Evolutionary conservation across 768 basidiomycete species (phyloP).

Genomic region (Leccinum uliginosum): DNA sequence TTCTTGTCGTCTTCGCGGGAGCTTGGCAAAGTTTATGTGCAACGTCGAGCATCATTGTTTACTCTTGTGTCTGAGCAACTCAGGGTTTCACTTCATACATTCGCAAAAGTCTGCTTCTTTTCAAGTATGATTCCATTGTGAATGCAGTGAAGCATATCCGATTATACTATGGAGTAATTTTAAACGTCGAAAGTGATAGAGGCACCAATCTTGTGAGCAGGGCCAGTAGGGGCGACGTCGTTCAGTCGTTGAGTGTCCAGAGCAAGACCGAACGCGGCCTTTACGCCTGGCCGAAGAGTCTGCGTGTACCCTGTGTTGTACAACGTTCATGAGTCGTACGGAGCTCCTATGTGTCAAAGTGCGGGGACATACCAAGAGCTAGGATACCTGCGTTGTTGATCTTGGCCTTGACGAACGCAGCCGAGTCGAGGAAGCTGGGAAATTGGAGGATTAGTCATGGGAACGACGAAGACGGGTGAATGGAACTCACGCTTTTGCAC

Average conservation of each 20-base stretch:
- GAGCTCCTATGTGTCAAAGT: neutral
- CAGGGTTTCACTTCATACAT: too few species aligned
- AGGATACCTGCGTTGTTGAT: conserved; percentile 96
- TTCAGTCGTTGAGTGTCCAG: conserved; percentile 92
- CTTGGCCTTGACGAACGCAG: conserved; percentile 96
- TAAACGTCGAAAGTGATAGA: conserved; percentile 71
- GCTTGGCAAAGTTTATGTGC: neutral
- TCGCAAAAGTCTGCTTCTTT: too few species aligned
- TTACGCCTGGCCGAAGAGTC: conserved; percentile 88
- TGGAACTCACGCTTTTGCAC: conserved; percentile 80
- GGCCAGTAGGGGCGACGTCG: conserved; percentile 57
- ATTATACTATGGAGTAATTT: conserved; percentile 26
- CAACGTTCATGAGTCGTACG: conserved; percentile 6
- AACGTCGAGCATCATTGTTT: neutral
- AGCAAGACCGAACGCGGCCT: conserved; percentile 89
- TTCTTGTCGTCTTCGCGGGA: neutral
- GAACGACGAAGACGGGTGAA: neutral
- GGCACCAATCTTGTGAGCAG: conserved; percentile 82
- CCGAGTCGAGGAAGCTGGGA: conserved; percentile 71
- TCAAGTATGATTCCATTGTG: conserved; percentile 11
- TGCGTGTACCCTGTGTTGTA: conserved; percentile 74
- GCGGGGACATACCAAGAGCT: conserved; percentile 56
- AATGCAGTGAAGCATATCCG: conserved; percentile 9
- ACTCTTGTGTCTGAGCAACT: neutral
- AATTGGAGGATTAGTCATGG: neutral